Conservation (phyloP, 805 yeast genomes). For the Suhomyces tanzawaensis region DNA sequence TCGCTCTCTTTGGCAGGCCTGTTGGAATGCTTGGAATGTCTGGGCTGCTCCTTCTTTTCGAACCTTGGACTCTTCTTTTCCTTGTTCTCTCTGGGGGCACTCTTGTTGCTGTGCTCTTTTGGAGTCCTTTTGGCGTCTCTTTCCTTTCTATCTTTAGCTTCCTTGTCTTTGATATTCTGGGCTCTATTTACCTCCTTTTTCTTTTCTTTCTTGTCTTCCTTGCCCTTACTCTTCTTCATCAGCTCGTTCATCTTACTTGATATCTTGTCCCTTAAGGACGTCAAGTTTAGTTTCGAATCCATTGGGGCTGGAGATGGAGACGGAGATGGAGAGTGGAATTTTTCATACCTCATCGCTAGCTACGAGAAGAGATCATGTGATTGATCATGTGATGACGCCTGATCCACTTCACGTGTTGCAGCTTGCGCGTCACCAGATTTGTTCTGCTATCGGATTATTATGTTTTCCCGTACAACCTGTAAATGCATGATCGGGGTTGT, state of each 20-base stretch:
- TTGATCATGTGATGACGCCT: background rate
- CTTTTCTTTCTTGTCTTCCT: conserved; percentile 8
- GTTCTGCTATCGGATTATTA: background rate
- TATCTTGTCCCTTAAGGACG: conserved; percentile 65
- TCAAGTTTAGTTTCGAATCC: conserved; percentile 47
- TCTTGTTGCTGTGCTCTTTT: conserved; percentile 1
- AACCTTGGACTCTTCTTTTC: background rate
- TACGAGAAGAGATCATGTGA: background rate
- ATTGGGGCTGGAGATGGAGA: conserved; percentile 18
- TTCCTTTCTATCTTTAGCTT: conserved; percentile 1
- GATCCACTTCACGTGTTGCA: too few species aligned
- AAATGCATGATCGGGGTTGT: conserved; percentile 1
- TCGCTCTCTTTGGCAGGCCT: background rate
- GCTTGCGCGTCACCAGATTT: too few species aligned
- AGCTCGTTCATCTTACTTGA: conserved; percentile 14
- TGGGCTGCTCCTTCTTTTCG: background rate
- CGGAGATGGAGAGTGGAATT: background rate
- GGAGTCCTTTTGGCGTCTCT: conserved; percentile 5
- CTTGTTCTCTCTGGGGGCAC: conserved; percentile 2
- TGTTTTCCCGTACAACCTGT: background rate
- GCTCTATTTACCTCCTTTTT: conserved; percentile 10
- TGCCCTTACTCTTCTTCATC: conserved; percentile 8
- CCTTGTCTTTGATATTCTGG: background rate
- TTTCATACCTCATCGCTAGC: conserved; percentile 4
- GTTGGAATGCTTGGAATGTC: conserved; percentile 1